Evolutionary conservation across 2,329 filamentous ascomycete genomes (phyloP).

Genomic region (Amauroascus verrucosus): DNA sequence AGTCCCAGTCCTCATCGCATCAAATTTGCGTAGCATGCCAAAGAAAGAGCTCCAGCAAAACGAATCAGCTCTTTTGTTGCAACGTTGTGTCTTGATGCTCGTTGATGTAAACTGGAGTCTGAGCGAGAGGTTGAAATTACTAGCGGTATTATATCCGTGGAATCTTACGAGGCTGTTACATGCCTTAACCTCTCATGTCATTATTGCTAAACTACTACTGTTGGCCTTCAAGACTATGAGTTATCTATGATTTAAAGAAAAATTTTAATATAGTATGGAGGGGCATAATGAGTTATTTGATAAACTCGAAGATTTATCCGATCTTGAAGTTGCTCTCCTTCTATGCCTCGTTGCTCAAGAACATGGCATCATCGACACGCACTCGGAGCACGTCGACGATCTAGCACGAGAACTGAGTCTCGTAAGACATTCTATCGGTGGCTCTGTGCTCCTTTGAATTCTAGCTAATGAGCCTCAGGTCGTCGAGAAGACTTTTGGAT

Average conservation of each 20-base stretch:
- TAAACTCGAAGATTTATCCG: conserved; percentile 67
- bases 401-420: conserved; percentile 65
- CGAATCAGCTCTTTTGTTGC: not conserved
- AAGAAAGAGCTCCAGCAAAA: not conserved
- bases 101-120: not conserved
- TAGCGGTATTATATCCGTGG: not conserved
- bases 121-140: not conserved
- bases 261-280: conserved; percentile 35
- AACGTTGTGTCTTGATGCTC: too few species aligned
- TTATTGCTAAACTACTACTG: not conserved
- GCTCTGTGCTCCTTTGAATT: not conserved
- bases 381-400: conserved; percentile 50
- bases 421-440: conserved; percentile 34
- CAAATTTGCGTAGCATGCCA: not conserved
- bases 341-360: conserved; percentile 71
- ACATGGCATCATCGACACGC: conserved; percentile 79
- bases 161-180: not conserved
- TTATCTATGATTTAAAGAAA: too few species aligned
- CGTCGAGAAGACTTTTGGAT: conserved; percentile 58
- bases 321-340: conserved; percentile 77
- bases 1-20: conserved; percentile 7
- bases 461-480: conserved; percentile 40
- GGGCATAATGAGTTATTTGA: conserved; percentile 52
- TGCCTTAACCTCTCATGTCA: too few species aligned
- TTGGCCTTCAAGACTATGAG: not conserved